Conservation (phyloP, 2,329 filamentous ascomycete species). For the Epichloe baconii region DNA sequence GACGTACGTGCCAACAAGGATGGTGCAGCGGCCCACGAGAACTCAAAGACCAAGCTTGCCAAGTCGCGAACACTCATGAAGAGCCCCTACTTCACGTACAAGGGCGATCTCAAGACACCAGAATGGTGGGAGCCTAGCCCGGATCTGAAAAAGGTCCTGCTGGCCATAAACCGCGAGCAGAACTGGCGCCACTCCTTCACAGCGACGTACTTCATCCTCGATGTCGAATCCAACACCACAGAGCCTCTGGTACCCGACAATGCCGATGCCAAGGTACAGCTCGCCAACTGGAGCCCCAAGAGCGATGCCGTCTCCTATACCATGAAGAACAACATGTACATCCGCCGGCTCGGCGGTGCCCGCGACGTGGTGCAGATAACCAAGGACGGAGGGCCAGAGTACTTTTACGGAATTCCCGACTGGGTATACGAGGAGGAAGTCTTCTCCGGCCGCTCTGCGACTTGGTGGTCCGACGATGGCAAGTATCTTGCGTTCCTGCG, state of each 20-base stretch:
- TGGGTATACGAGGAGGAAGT: constrained; percentile 77
- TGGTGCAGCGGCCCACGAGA: constrained; percentile 20
- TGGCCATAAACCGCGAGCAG: constrained; percentile 57
- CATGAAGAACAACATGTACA: constrained; percentile 76
- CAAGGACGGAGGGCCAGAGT: constrained; percentile 69
- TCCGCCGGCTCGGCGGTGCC: constrained; percentile 47
- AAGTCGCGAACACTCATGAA: constrained; percentile 65
- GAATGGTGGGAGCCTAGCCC: constrained; percentile 60
- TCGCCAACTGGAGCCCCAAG: constrained; percentile 79
- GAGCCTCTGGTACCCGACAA: constrained; percentile 65
- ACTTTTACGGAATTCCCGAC: constrained; percentile 93
- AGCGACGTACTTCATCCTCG: constrained; percentile 80
- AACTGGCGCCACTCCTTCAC: constrained; percentile 89
- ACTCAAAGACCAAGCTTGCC: constrained; percentile 19
- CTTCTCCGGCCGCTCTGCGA: constrained; percentile 64
- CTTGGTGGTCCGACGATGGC: constrained; percentile 91
- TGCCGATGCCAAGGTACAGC: constrained; percentile 55
- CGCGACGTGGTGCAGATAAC: constrained; percentile 60
- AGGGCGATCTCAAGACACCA: constrained; percentile 41
- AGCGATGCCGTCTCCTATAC: constrained; percentile 86
- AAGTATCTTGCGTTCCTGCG: constrained; percentile 82
- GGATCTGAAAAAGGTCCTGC: constrained; percentile 72
- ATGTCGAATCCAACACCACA: constrained; percentile 66
- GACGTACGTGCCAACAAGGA: constrained; percentile 51
- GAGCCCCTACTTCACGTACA: constrained; percentile 45